Conservation (phyloP, 352 stramenopile genomes). For the Thalassiosira mediterranea region DNA sequence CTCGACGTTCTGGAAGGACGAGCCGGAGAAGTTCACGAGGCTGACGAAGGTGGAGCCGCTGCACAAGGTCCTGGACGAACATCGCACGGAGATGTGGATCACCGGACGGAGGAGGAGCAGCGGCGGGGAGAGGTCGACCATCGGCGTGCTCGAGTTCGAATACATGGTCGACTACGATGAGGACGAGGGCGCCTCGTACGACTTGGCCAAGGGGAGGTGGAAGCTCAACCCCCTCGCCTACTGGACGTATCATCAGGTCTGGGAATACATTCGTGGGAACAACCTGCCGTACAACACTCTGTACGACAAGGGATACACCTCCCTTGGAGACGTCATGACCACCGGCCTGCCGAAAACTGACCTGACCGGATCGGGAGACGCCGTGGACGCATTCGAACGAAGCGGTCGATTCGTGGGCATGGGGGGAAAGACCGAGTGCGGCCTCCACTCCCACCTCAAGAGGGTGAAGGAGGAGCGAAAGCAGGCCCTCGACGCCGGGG, state of each 20-base stretch:
- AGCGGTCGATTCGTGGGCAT: slow-evolving; percentile 41
- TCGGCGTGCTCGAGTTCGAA: slow-evolving; percentile 50
- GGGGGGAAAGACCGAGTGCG: slow-evolving; percentile 43
- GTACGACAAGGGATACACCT: slow-evolving; percentile 59
- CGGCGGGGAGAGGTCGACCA: slow-evolving; percentile 41
- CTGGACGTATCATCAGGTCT: slow-evolving; percentile 58
- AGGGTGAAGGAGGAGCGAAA: slow-evolving; percentile 34
- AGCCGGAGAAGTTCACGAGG: slow-evolving; percentile 49
- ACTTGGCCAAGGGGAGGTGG: slow-evolving; percentile 18
- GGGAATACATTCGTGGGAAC: slow-evolving; percentile 51
- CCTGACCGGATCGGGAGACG: not conserved
- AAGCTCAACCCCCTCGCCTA: slow-evolving; percentile 55
- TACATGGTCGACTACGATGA: slow-evolving; percentile 1
- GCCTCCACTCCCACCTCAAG: slow-evolving; percentile 31
- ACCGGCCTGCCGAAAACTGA: slow-evolving; percentile 19
- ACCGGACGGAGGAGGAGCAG: slow-evolving; percentile 47
- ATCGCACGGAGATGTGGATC: slow-evolving; percentile 49
- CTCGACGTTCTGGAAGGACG: slow-evolving; percentile 22
- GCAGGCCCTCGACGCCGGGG: slow-evolving; percentile 10
- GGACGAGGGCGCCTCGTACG: slow-evolving; percentile 3
- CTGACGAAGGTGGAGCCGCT: slow-evolving; percentile 52
- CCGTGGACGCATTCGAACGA: slow-evolving; percentile 28
- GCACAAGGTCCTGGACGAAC: slow-evolving; percentile 32
- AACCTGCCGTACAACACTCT: slow-evolving; percentile 53
- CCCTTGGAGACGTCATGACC: slow-evolving; percentile 60